A percentile compares a stretch with the other conserved stretches of the same genome.
Evolutionary conservation across 2,329 filamentous ascomycete genomes (phyloP).

Genomic region (Aureobasidium sp.): DNA sequence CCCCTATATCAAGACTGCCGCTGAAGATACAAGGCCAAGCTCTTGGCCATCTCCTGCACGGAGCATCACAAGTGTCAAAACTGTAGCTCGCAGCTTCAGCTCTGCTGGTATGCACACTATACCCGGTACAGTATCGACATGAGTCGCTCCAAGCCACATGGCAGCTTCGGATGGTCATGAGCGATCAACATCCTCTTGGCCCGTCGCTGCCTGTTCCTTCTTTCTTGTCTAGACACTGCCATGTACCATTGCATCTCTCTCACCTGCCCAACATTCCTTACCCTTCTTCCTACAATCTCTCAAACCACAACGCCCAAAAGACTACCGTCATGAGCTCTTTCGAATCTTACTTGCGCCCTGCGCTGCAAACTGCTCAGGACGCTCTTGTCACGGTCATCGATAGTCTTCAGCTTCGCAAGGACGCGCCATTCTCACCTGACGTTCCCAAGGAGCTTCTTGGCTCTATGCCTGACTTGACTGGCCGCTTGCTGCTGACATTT

Average conservation of each 20-base stretch:
- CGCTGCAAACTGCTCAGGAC: background rate
- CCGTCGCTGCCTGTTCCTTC: background rate
- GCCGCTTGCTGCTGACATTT: slow-evolving; percentile 1
- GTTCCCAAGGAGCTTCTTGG: slow-evolving; percentile 26
- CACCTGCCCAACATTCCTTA: background rate
- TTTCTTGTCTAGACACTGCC: background rate
- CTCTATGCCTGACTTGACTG: slow-evolving; percentile 26
- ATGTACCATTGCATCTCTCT: background rate
- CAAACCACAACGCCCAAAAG: background rate
- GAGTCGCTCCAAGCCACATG: background rate
- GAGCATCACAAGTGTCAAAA: background rate
- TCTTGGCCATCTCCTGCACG: background rate
- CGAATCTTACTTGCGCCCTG: background rate
- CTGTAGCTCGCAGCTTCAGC: background rate
- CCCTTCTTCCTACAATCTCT: background rate
- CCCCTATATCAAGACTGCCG: background rate
- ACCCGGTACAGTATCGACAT: slow-evolving; percentile 1
- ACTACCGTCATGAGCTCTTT: background rate
- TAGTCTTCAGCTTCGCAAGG: slow-evolving; percentile 15
- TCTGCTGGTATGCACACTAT: background rate
- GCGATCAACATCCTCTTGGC: background rate
- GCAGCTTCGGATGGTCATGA: background rate
- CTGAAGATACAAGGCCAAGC: background rate
- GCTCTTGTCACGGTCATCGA: slow-evolving; percentile 7
- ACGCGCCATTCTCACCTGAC: slow-evolving; percentile 27